phyloP scores from a whole-genome alignment of 306 rosid genomes.

The Fragaria iinumae region DNA sequence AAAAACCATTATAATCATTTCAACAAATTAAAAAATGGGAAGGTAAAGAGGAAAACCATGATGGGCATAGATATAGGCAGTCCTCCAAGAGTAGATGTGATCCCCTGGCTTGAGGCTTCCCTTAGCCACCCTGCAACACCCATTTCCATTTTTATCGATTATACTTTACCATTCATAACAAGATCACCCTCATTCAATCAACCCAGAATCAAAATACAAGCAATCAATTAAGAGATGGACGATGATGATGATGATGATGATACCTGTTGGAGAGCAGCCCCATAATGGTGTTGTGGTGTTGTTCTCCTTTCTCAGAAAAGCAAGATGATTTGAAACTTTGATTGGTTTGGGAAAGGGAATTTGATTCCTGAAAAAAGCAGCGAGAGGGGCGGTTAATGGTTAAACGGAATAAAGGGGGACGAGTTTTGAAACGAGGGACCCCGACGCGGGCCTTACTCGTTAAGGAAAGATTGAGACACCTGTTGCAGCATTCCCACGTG shows the following conservation, averaged over 20 bases:
- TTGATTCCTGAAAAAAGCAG: conserved; percentile 7
- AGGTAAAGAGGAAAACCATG: conserved; percentile 48
- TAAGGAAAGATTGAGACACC: conserved; percentile 20
- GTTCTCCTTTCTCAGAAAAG: background rate
- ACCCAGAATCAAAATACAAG: background rate
- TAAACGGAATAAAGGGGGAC: background rate
- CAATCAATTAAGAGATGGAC: background rate
- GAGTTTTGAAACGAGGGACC: background rate
- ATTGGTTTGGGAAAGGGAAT: background rate
- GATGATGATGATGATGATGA: background rate
- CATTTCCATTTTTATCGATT: conserved; percentile 6
- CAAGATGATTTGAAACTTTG: background rate
- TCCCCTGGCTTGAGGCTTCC: conserved; percentile 77
- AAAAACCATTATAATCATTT: background rate
- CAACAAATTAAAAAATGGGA: background rate
- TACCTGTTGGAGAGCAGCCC: conserved; percentile 82
- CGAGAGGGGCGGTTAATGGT: too few relatives aligned
- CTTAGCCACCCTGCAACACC: conserved; percentile 50
- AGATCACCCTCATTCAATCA: background rate
- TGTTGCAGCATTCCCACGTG: conserved; percentile 9
- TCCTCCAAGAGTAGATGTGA: conserved; percentile 92
- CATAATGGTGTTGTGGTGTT: conserved; percentile 32
- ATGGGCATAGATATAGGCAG: conserved; percentile 88
- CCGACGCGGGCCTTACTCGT: conserved; percentile 14
- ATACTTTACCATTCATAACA: background rate